Percentiles rank a stretch among this genome's conserved stretches.
These are phyloP conservation scores for Hydnomerulius pinastri DNA, from an alignment of 768 basidiomycete species.

Conservation along the genomic window DNA sequence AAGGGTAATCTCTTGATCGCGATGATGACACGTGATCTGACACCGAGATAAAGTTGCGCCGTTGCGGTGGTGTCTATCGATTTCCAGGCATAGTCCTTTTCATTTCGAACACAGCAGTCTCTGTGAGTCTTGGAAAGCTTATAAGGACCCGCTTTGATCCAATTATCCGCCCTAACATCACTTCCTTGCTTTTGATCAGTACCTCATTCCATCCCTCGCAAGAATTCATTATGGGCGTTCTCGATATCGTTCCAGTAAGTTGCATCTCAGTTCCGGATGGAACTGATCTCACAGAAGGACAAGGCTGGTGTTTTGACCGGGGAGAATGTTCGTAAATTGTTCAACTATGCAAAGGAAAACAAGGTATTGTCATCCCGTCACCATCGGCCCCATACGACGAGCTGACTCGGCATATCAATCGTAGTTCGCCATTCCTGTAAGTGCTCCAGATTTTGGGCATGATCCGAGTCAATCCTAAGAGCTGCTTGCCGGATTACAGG, in stretches of 20 bases:
- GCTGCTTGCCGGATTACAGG: slow-evolving; percentile 41
- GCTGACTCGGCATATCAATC: slow-evolving; percentile 12
- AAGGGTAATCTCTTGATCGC: not conserved
- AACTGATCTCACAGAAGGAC: slow-evolving; percentile 7
- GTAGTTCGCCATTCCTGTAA: slow-evolving; percentile 84
- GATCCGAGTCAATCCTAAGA: not conserved
- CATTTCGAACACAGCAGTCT: slow-evolving; percentile 1
- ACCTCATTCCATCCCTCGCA: slow-evolving; percentile 9
- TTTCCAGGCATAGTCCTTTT: not conserved
- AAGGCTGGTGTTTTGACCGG: slow-evolving; percentile 95
- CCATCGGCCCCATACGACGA: slow-evolving; percentile 4
- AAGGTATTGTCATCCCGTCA: slow-evolving; percentile 53
- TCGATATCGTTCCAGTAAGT: slow-evolving; percentile 83
- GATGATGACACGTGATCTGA: not conserved
- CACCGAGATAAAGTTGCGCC: not conserved
- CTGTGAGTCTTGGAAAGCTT: slow-evolving; percentile 12
- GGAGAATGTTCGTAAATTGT: slow-evolving; percentile 91
- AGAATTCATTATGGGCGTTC: slow-evolving; percentile 62
- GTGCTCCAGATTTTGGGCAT: slow-evolving; percentile 30
- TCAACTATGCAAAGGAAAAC: slow-evolving; percentile 89
- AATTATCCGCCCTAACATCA: not conserved
- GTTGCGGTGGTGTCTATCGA: not conserved
- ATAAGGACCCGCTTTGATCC: slow-evolving; percentile 1
- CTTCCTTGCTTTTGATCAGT: slow-evolving; percentile 5
- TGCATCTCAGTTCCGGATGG: not conserved